A percentile compares a stretch with the other conserved stretches of the same genome.
These are phyloP conservation scores for Mycogone perniciosa DNA, from an alignment of 2,329 filamentous ascomycete species.

Conservation along the genomic window DNA sequence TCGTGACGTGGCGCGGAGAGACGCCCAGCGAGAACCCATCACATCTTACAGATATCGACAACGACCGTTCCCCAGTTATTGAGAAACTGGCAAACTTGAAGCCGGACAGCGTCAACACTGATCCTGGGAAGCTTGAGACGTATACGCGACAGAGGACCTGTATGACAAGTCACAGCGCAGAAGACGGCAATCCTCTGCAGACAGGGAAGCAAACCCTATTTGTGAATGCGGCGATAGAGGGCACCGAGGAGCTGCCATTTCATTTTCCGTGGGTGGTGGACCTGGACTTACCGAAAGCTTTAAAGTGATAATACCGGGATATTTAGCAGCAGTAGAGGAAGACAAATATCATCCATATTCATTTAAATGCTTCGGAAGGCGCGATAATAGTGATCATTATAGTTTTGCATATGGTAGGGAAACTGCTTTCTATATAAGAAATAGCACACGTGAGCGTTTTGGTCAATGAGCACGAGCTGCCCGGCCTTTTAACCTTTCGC, in stretches of 20 bases:
- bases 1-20: constrained; percentile 39
- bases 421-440: too few relatives aligned
- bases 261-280: constrained; percentile 16
- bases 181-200: neutral
- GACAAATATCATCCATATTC: too few relatives aligned
- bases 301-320: too few relatives aligned
- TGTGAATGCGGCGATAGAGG: constrained; percentile 17
- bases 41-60: constrained; percentile 43
- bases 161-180: constrained; percentile 5
- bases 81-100: constrained; percentile 23
- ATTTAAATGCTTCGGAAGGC: too few relatives aligned
- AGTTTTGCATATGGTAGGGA: too few relatives aligned
- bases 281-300: constrained; percentile 12
- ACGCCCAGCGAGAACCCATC: constrained; percentile 25
- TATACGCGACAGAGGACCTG: neutral
- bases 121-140: neutral
- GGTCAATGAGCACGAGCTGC: too few relatives aligned
- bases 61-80: constrained; percentile 33
- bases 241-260: neutral
- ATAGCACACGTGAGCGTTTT: too few relatives aligned
- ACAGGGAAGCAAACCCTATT: constrained; percentile 15
- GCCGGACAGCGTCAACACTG: neutral
- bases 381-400: too few relatives aligned
- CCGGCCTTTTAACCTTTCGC: too few relatives aligned
- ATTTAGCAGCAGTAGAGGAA: too few relatives aligned